These are phyloP conservation scores for Polytolypa hystricis DNA, from an alignment of 2,329 filamentous ascomycete species.

Conservation along the genomic window DNA sequence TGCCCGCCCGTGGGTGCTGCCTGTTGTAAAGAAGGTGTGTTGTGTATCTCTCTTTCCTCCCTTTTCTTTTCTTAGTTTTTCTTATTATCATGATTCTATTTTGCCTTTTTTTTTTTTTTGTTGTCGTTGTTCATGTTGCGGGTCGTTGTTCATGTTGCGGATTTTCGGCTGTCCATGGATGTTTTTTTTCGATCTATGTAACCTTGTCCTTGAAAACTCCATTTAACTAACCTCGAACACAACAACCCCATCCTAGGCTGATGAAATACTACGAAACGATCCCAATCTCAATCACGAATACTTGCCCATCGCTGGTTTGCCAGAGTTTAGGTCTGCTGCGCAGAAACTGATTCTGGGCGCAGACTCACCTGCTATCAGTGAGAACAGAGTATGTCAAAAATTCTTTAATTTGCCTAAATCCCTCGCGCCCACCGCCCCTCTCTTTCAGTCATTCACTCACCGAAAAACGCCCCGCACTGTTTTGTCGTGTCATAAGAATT, in stretches of 20 bases:
- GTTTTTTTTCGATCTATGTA: slow-evolving; percentile 4
- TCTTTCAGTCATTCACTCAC: too few relatives aligned
- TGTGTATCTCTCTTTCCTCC: too few relatives aligned
- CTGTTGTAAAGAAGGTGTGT: slow-evolving; percentile 84
- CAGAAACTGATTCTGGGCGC: slow-evolving; percentile 78
- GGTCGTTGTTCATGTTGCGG: background rate
- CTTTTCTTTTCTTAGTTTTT: too few relatives aligned
- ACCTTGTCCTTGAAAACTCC: too few relatives aligned
- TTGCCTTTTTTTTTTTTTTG: background rate
- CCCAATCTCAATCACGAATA: slow-evolving; percentile 96
- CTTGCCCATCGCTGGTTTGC: slow-evolving; percentile 83
- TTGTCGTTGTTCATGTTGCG: too few relatives aligned
- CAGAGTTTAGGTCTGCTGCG: slow-evolving; percentile 76
- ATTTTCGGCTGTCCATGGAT: background rate
- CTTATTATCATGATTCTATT: background rate
- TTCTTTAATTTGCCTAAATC: too few relatives aligned
- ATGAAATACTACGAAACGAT: slow-evolving; percentile 77
- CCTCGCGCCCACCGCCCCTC: background rate
- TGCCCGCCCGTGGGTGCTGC: slow-evolving; percentile 93
- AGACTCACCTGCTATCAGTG: slow-evolving; percentile 67
- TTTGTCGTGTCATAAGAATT: too few relatives aligned
- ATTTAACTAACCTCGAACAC: too few relatives aligned
- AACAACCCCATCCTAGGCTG: slow-evolving; percentile 68
- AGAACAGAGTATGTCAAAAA: slow-evolving; percentile 57
- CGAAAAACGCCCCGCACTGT: background rate